Evolutionary conservation across 495 filamentous ascomycete species (phyloP).

Genomic region (Penicillium soppii): DNA sequence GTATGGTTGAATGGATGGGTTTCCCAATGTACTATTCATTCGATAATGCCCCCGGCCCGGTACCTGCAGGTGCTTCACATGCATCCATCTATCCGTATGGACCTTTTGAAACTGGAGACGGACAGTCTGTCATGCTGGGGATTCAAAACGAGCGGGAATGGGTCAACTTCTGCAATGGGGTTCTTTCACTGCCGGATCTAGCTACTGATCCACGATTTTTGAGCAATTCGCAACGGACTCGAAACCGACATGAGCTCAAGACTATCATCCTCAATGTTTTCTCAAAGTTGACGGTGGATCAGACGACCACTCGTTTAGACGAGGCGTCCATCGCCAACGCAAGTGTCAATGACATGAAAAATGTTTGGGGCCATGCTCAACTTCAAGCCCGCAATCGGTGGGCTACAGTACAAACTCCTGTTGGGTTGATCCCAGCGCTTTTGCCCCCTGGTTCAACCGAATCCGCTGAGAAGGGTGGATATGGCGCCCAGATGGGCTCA

Average conservation of each 20-base stretch:
- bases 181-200: conserved; percentile 31
- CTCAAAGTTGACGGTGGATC: conserved; percentile 23
- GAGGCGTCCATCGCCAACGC: conserved; percentile 46
- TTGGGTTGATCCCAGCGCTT: conserved; percentile 39
- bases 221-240: conserved; percentile 31
- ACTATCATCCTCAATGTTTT: conserved; percentile 31
- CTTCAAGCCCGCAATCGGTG: conserved; percentile 42
- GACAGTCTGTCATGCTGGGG: conserved; percentile 51
- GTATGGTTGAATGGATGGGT: conserved; percentile 56
- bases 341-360: conserved; percentile 51
- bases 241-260: conserved; percentile 36
- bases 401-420: conserved; percentile 45
- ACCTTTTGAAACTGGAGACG: conserved; percentile 47
- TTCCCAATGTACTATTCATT: conserved; percentile 55
- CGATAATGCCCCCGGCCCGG: conserved; percentile 36
- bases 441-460: conserved; percentile 40
- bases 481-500: conserved; percentile 29
- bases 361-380: conserved; percentile 49
- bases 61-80: conserved; percentile 46
- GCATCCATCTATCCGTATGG: conserved; percentile 54
- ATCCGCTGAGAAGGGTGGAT: conserved; percentile 12
- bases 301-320: conserved; percentile 33
- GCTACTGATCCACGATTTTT: conserved; percentile 35
- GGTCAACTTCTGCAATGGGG: conserved; percentile 43
- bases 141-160: conserved; percentile 56